Percentiles rank a stretch among this genome's conserved stretches.
Evolutionary conservation across 2,329 filamentous ascomycete genomes (phyloP).

Genomic region (Davidsoniella neocaledoniae): DNA sequence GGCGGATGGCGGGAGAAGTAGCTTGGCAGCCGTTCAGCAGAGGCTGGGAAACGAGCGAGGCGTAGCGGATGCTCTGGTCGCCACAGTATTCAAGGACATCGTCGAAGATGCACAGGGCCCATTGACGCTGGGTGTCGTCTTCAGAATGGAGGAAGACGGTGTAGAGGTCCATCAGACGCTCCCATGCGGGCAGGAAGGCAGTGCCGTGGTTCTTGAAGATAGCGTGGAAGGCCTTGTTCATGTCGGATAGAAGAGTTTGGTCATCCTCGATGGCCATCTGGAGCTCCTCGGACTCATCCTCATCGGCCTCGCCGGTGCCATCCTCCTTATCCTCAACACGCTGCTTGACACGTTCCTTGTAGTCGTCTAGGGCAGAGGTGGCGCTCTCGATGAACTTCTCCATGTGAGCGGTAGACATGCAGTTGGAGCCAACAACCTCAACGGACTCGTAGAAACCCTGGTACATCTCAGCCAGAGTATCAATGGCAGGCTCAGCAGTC

Average conservation of each 20-base stretch:
- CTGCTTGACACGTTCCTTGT: conserved; percentile 69
- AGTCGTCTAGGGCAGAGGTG: conserved; percentile 75
- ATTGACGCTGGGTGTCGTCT: conserved; percentile 87
- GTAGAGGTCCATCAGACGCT: conserved; percentile 71
- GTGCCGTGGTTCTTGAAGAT: conserved; percentile 94
- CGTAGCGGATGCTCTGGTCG: conserved; percentile 71
- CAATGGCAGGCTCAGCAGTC: conserved; percentile 83
- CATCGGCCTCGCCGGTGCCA: conserved; percentile 65
- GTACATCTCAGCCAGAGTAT: conserved; percentile 96
- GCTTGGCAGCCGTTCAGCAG: conserved; percentile 77
- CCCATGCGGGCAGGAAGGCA: conserved; percentile 74
- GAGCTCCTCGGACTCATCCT: conserved; percentile 75
- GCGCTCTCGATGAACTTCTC: conserved; percentile 73
- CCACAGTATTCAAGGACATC: conserved; percentile 97
- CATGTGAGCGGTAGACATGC: conserved; percentile 65
- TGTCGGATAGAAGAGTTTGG: conserved; percentile 88
- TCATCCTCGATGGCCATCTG: conserved; percentile 92
- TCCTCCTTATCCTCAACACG: conserved; percentile 67
- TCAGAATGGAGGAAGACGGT: conserved; percentile 63
- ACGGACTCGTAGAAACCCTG: conserved; percentile 99
- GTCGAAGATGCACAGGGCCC: conserved; percentile 98
- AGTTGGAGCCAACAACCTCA: conserved; percentile 78
- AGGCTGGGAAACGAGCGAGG: conserved; percentile 70
- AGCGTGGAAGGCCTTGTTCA: conserved; percentile 99
- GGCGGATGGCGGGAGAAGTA: conserved; percentile 73